phyloP scores from a whole-genome alignment of 352 stramenopile species.

The Globisporangium echinulatum region DNA sequence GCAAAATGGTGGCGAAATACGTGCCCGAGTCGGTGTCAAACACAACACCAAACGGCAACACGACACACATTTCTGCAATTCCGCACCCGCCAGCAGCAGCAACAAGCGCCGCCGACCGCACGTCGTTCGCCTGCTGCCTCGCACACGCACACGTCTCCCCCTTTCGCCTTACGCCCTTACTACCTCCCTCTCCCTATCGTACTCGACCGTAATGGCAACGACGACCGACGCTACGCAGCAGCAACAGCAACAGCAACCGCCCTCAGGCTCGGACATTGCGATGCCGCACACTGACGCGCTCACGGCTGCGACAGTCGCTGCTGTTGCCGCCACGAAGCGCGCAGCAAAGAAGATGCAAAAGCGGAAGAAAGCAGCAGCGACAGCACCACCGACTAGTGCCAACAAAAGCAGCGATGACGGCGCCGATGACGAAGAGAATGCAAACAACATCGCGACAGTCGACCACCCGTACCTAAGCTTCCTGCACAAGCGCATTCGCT shows the following conservation, averaged over 20 bases:
- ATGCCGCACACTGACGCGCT: background rate
- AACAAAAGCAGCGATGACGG: conserved; percentile 14
- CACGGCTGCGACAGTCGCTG: background rate
- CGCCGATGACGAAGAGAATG: conserved; percentile 24
- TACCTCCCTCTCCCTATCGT: background rate
- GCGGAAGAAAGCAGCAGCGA: background rate
- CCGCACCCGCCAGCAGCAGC: conserved; percentile 6
- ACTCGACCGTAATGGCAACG: background rate
- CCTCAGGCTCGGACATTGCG: background rate
- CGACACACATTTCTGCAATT: conserved; percentile 4
- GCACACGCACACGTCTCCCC: background rate
- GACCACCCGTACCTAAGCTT: conserved; percentile 80
- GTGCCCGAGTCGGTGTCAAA: conserved; percentile 1
- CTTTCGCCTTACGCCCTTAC: background rate
- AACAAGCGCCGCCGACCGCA: background rate
- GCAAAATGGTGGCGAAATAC: background rate
- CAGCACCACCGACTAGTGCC: background rate
- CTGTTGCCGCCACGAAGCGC: conserved; percentile 16
- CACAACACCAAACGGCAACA: conserved; percentile 11
- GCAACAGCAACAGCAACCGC: background rate
- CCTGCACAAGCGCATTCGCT: conserved; percentile 75
- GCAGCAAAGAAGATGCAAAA: conserved; percentile 28
- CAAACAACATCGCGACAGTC: conserved; percentile 30
- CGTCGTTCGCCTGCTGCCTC: background rate
- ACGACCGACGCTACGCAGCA: background rate